Percentiles rank a stretch among this genome's conserved stretches.
Conservation (phyloP, 192 early-diverging fungal species). For the Coemansia sp. region DNA sequence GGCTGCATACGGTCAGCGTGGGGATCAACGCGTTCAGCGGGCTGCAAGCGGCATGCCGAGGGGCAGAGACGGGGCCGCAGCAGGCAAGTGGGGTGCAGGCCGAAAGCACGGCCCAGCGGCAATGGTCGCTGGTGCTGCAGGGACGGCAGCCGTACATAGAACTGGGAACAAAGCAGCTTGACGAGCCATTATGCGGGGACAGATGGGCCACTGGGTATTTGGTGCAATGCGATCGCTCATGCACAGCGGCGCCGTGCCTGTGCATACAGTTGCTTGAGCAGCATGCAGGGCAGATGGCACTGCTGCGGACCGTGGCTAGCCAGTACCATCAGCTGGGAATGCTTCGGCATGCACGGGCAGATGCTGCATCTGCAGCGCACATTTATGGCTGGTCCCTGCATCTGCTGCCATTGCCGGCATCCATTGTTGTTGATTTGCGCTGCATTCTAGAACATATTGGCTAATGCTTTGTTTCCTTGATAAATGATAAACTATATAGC, state of each 20-base stretch:
- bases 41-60: too few relatives aligned
- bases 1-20: too few relatives aligned
- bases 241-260: conserved; percentile 21
- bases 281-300: conserved; percentile 2
- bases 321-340: conserved; percentile 47
- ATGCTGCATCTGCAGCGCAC: background rate
- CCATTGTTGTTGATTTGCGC: conserved; percentile 21
- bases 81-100: too few relatives aligned
- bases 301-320: conserved; percentile 24
- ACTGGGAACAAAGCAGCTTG: background rate
- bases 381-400: conserved; percentile 17
- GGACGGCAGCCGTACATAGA: conserved; percentile 28
- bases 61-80: too few relatives aligned
- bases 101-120: conserved; percentile 8
- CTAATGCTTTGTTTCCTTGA: background rate
- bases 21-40: too few relatives aligned
- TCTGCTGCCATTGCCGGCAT: conserved; percentile 36
- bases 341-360: conserved; percentile 33
- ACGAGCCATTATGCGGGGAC: background rate
- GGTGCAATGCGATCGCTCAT: conserved; percentile 19
- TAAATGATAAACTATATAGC: conserved; percentile 3
- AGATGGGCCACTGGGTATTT: conserved; percentile 41
- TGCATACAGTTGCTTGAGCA: conserved; percentile 42
- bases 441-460: conserved; percentile 1
- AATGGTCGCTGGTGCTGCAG: conserved; percentile 48